A percentile compares a stretch with the other conserved stretches of the same genome.
phyloP scores from a whole-genome alignment of 345 rosid genomes.

The Viola odorata region DNA sequence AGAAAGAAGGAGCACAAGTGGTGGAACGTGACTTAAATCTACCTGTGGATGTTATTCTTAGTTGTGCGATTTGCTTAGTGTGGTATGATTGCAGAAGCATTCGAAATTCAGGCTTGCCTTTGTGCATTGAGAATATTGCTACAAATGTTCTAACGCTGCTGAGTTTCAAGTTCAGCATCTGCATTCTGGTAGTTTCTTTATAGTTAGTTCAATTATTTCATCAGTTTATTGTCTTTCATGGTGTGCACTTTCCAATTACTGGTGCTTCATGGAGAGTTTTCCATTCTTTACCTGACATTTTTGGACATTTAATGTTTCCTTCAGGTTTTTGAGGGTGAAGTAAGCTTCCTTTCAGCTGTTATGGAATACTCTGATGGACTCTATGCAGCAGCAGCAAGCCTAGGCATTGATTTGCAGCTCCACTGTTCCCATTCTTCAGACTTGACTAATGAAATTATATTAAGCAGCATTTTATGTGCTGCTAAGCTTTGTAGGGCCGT shows the following conservation, averaged over 20 bases:
- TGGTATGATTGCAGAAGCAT: conserved; percentile 72
- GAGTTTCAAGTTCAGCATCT: conserved; percentile 73
- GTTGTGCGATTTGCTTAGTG: conserved; percentile 61
- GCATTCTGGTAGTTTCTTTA: conserved; percentile 63
- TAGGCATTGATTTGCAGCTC: conserved; percentile 83
- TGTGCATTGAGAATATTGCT: conserved; percentile 72
- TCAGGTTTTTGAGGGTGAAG: conserved; percentile 67
- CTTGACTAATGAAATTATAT: conserved; percentile 66
- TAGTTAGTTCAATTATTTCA: neutral
- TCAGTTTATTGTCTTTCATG: neutral
- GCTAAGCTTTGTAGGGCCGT: conserved; percentile 34
- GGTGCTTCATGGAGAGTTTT: conserved; percentile 6
- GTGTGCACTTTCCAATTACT: conserved; percentile 3
- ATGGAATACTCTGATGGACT: conserved; percentile 79
- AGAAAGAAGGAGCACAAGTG: conserved; percentile 77
- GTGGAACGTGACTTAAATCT: conserved; percentile 79
- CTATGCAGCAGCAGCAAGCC: conserved; percentile 87
- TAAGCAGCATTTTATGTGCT: conserved; percentile 51
- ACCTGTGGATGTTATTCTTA: conserved; percentile 73
- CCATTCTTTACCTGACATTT: neutral
- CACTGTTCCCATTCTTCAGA: conserved; percentile 70
- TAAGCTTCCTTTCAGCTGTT: conserved; percentile 43
- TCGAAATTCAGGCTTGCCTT: conserved; percentile 49
- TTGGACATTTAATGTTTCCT: conserved; percentile 3
- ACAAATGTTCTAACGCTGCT: conserved; percentile 64